Evolutionary conservation across 1,139 yeast genomes (phyloP), one percentile per base, ranked within the genome.

Genomic region (Saccharomyces hybrid): DNA sequence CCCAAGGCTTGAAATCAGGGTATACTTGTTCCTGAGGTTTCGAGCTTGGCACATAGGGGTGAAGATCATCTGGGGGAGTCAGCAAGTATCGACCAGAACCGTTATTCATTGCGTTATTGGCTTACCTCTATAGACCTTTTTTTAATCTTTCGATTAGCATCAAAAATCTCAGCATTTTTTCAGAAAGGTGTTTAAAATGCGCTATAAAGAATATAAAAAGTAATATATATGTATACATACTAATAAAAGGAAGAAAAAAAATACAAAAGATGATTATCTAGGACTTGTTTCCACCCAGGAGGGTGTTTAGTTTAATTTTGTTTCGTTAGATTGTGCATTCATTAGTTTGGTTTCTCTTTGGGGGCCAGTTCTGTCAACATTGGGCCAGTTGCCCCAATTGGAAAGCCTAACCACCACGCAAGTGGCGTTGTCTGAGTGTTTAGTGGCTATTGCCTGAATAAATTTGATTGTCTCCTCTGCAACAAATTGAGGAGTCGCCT

Each of bases 311-410:
- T 38, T 38, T n/a, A 38, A 11, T 9, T 38, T 38, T 5, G 44
- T 38, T 38, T 38, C 44, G 44, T 20, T 38, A 38, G 44, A 38
- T 38, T 38, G 44, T 7, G 44, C 44, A 11, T 38, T 38, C 57
- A 76, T 78, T 70, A 91, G 76, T 62, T 89, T 77, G 56, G 85
- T 84, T 68, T 87, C 96, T 60, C 98, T 78, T 53, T 83, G 71
- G 51, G 78, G 81, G 1, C 96, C 97, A 0, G 97, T 89, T 51
- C 96, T 75, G 72, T 93, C 98, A 13, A 75, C 65, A 57, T 79
- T 73, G 5, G 93, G 93, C 97, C 98, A 93, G 54, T 82, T 79
- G 11, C 96, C 97, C 99, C 99, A 93, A 6, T 97, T 97, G 47
- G 80, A 78, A 55, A 93, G 74, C 55, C 96, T 75, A 3, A 93